Evolutionary conservation across 768 basidiomycete genomes (phyloP).

Genomic region (Cubamyces lactineus): DNA sequence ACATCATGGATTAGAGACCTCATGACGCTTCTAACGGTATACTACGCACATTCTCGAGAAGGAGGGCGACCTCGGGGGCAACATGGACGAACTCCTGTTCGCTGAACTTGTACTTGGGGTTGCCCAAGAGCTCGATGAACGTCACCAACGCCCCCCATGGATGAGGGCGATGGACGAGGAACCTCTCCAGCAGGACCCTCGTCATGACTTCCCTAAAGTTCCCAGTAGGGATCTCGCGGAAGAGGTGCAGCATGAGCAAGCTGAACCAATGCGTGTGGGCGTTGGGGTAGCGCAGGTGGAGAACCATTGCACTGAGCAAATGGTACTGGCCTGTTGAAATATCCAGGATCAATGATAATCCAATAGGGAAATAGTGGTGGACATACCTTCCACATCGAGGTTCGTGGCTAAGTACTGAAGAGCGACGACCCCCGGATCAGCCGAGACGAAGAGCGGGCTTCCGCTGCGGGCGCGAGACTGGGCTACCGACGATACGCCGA

Average conservation of each 20-base stretch:
- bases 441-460: slow-evolving; percentile 76
- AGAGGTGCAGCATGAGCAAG: slow-evolving; percentile 85
- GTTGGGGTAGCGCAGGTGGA: slow-evolving; percentile 96
- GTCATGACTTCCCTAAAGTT: slow-evolving; percentile 83
- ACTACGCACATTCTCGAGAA: slow-evolving; percentile 77
- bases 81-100: slow-evolving; percentile 83
- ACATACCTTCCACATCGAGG: slow-evolving; percentile 88
- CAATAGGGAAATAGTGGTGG: too few species aligned
- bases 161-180: slow-evolving; percentile 93
- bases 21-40: neutral
- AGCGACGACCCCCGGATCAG: slow-evolving; percentile 83
- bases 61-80: slow-evolving; percentile 82
- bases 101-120: slow-evolving; percentile 91
- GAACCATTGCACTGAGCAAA: slow-evolving; percentile 87
- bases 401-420: slow-evolving; percentile 82
- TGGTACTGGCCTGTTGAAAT: slow-evolving; percentile 83
- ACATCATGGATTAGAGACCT: slow-evolving; percentile 19
- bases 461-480: slow-evolving; percentile 87
- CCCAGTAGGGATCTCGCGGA: slow-evolving; percentile 76
- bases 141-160: slow-evolving; percentile 95
- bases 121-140: slow-evolving; percentile 91
- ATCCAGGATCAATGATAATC: too few species aligned
- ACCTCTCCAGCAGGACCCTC: slow-evolving; percentile 89
- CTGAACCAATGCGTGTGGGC: slow-evolving; percentile 99
- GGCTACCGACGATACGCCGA: slow-evolving; percentile 90